Conservation (phyloP, 1,284 basidiomycete genomes). For the Ceratobasidium sp. region DNA sequence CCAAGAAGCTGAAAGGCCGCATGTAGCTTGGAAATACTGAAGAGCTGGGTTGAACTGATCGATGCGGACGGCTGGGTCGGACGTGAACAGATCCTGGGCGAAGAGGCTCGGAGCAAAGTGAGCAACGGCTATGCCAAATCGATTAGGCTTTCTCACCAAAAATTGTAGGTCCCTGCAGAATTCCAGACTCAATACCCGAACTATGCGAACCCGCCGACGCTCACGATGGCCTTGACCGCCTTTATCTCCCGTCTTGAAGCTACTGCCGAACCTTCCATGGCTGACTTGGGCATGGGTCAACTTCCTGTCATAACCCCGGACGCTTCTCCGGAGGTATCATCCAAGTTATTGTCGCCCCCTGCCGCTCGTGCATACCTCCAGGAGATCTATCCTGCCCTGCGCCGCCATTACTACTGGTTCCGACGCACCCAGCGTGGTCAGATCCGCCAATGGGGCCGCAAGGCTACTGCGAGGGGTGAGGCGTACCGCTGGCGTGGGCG, state of each 20-base stretch:
- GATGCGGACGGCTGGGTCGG: constrained; percentile 95
- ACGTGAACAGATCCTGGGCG: constrained; percentile 92
- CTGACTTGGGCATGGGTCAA: constrained; percentile 61
- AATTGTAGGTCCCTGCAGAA: constrained; percentile 75
- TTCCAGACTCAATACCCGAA: constrained; percentile 92
- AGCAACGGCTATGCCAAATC: constrained; percentile 28
- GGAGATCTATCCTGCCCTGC: constrained; percentile 82
- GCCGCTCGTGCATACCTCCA: constrained; percentile 72
- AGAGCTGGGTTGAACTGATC: constrained; percentile 87
- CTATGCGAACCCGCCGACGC: constrained; percentile 92
- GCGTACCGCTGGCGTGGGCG: constrained; percentile 95
- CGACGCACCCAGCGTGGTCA: constrained; percentile 89
- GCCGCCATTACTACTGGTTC: constrained; percentile 95
- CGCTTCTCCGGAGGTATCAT: constrained; percentile 49
- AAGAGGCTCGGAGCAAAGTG: constrained; percentile 90
- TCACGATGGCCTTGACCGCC: constrained; percentile 87
- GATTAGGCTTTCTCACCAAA: constrained; percentile 4
- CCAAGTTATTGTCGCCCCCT: constrained; percentile 60
- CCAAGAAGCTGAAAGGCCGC: constrained; percentile 19
- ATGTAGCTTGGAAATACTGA: constrained; percentile 80
- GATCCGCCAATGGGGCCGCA: constrained; percentile 85
- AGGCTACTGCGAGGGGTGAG: constrained; percentile 82
- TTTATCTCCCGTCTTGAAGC: constrained; percentile 78
- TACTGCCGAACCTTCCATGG: constrained; percentile 63
- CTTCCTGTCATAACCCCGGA: constrained; percentile 42